A percentile compares a stretch with the other conserved stretches of the same genome.
phyloP scores from a whole-genome alignment of 192 early-diverging fungal genomes.

The Funneliformis geosporum region DNA sequence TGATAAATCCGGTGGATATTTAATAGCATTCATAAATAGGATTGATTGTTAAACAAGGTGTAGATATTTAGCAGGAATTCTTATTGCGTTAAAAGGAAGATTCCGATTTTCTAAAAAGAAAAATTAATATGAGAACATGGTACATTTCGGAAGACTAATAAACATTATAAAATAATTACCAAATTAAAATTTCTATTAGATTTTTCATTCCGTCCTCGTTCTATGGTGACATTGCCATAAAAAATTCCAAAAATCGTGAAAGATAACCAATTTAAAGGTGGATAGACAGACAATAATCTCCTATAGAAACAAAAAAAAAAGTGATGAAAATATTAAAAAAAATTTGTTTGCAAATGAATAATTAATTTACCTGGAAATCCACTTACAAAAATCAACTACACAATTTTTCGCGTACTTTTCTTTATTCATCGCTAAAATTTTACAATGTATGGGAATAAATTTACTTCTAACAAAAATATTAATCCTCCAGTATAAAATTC shows the following conservation, averaged over 20 bases:
- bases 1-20: slow-evolving; percentile 7
- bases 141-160: too few species aligned
- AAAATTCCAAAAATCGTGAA: background rate
- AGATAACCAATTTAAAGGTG: slow-evolving; percentile 3
- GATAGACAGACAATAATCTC: background rate
- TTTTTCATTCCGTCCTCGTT: background rate
- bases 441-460: background rate
- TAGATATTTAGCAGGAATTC: slow-evolving; percentile 12
- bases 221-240: background rate
- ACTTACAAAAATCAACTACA: background rate
- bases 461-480: background rate
- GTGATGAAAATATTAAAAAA: background rate
- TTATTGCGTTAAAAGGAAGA: background rate
- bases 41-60: background rate
- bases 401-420: background rate
- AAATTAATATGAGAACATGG: background rate
- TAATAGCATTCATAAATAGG: background rate
- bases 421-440: background rate
- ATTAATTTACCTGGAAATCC: background rate
- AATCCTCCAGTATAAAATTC: slow-evolving; percentile 3
- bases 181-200: slow-evolving; percentile 1
- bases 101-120: background rate
- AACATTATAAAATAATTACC: background rate
- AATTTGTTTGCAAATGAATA: background rate
- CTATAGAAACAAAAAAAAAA: background rate